phyloP scores from a whole-genome alignment of 495 filamentous ascomycete genomes.

The Xylaria longipes region DNA sequence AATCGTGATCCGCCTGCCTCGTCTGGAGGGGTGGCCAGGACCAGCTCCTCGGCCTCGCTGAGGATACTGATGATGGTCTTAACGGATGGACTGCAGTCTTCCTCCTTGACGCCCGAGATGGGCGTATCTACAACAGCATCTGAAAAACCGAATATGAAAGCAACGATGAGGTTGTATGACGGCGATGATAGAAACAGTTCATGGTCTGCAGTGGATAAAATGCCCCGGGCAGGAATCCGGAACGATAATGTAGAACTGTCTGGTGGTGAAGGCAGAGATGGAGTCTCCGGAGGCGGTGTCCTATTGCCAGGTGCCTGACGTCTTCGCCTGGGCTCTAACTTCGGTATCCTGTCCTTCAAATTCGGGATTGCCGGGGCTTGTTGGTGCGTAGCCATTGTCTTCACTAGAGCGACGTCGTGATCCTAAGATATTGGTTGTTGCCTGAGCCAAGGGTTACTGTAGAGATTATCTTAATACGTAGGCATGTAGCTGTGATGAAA shows the following conservation, averaged over 20 bases:
- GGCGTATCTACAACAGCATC: constrained; percentile 80
- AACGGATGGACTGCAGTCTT: constrained; percentile 62
- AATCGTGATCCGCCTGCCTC: constrained; percentile 90
- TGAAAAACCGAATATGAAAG: constrained; percentile 85
- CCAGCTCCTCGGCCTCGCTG: constrained; percentile 65
- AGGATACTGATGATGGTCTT: constrained; percentile 73
- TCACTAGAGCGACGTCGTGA: background rate
- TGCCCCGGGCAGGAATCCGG: constrained; percentile 71
- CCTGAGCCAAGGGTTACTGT: background rate
- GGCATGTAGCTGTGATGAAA: background rate
- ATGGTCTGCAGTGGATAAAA: constrained; percentile 81
- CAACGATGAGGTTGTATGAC: constrained; percentile 75
- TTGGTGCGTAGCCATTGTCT: constrained; percentile 35
- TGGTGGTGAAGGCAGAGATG: constrained; percentile 72
- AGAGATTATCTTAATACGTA: background rate
- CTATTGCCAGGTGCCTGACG: constrained; percentile 60
- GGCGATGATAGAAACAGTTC: constrained; percentile 79
- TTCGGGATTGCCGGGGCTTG: constrained; percentile 57
- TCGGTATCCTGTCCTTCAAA: constrained; percentile 68
- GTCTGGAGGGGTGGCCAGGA: constrained; percentile 73
- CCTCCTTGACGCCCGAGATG: constrained; percentile 67
- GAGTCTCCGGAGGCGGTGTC: constrained; percentile 74
- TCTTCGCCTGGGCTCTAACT: constrained; percentile 68
- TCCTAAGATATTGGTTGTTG: background rate
- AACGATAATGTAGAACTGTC: constrained; percentile 68